Conservation (phyloP, 2,329 filamentous ascomycete genomes). For the Pseudogymnoascus sp. region DNA sequence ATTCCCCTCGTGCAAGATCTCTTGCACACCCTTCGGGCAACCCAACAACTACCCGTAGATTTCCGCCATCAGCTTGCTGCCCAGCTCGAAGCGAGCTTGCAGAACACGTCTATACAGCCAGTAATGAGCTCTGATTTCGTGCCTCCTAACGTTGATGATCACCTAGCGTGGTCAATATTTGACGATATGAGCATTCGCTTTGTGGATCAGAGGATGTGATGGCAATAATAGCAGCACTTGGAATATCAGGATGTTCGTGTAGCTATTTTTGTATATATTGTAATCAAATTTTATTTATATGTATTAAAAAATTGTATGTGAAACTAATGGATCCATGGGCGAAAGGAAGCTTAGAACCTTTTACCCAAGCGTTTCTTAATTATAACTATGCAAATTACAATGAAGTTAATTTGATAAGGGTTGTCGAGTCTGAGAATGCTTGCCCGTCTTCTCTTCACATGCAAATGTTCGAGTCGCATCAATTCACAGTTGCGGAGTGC, state of each 20-base stretch:
- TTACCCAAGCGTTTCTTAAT: no score
- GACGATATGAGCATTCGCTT: conserved; percentile 18
- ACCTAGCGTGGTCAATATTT: conserved; percentile 20
- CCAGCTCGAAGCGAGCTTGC: conserved; percentile 19
- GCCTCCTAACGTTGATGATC: conserved; percentile 7
- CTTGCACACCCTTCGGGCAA: conserved; percentile 20
- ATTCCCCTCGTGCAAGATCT: conserved; percentile 21
- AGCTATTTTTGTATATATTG: neutral
- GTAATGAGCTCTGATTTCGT: conserved; percentile 11
- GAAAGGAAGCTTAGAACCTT: no score
- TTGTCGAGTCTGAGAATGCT: no score
- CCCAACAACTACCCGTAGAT: conserved; percentile 18
- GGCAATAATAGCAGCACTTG: neutral
- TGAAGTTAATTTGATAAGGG: no score
- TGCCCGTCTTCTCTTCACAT: neutral
- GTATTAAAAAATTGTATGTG: no score
- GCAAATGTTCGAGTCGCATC: neutral
- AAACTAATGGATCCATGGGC: no score
- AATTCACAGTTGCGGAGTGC: neutral
- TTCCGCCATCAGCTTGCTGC: conserved; percentile 20
- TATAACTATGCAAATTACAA: no score
- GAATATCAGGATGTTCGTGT: neutral
- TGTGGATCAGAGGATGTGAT: neutral
- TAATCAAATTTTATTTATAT: neutral
- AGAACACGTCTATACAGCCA: conserved; percentile 19